Percentiles rank a stretch among this genome's conserved stretches.
Conservation (phyloP, 2,329 filamentous ascomycete genomes). For the Apiospora pterosperma region DNA sequence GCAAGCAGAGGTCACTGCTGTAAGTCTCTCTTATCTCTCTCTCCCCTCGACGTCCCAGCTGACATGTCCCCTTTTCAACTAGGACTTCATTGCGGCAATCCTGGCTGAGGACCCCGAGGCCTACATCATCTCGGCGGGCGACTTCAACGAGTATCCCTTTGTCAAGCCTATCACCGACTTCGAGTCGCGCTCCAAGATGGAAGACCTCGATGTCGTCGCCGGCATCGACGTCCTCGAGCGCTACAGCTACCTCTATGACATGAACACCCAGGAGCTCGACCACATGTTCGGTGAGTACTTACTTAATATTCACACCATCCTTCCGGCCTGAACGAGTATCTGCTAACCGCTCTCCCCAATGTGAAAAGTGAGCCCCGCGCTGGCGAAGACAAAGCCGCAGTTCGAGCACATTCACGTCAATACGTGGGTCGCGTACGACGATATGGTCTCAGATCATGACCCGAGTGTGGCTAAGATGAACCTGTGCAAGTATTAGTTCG, state of each 20-base stretch:
- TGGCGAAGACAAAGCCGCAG: slow-evolving; percentile 38
- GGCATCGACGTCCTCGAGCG: slow-evolving; percentile 52
- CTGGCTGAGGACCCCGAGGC: slow-evolving; percentile 54
- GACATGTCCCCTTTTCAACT: slow-evolving; percentile 10
- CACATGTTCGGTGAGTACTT: slow-evolving; percentile 50
- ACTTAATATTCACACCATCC: neutral
- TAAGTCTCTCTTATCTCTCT: slow-evolving; percentile 26
- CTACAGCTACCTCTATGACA: slow-evolving; percentile 69
- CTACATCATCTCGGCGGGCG: slow-evolving; percentile 58
- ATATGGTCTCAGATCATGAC: slow-evolving; percentile 65
- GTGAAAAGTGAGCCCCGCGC: slow-evolving; percentile 46
- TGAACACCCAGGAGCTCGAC: slow-evolving; percentile 67
- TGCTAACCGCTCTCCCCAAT: neutral
- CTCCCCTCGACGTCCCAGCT: neutral
- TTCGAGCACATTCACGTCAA: slow-evolving; percentile 71
- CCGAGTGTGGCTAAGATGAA: slow-evolving; percentile 62
- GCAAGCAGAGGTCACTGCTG: slow-evolving; percentile 58
- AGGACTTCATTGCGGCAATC: slow-evolving; percentile 56
- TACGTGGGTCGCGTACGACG: slow-evolving; percentile 58
- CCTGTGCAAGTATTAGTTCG: slow-evolving; percentile 37
- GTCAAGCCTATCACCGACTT: slow-evolving; percentile 58
- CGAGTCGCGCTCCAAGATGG: slow-evolving; percentile 47
- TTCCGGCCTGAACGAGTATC: too few relatives aligned
- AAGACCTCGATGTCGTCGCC: slow-evolving; percentile 60
- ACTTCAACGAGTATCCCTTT: slow-evolving; percentile 71